A percentile compares a stretch with the other conserved stretches of the same genome.
Conservation (phyloP, 2,329 filamentous ascomycete genomes). For the Aspergillus calidoustus region DNA sequence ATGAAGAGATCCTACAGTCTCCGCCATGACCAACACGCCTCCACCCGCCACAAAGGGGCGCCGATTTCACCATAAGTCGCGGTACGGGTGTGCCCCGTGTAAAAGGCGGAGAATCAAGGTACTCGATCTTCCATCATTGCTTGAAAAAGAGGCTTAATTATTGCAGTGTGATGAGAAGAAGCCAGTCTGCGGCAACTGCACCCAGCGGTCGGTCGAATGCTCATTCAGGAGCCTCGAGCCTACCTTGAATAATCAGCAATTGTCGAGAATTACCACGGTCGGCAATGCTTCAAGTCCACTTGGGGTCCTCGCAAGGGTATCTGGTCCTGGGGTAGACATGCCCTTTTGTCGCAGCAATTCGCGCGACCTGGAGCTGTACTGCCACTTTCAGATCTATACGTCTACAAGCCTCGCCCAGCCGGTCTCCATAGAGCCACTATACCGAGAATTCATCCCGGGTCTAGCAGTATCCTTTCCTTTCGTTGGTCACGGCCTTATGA, state of each 20-base stretch:
- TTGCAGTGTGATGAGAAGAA: slow-evolving; percentile 11
- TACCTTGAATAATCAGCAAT: neutral
- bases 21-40: neutral
- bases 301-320: neutral
- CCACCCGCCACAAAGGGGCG: neutral
- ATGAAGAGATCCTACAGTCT: neutral
- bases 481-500: slow-evolving; percentile 5
- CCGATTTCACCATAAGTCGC: slow-evolving; percentile 12
- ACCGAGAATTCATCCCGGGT: slow-evolving; percentile 1
- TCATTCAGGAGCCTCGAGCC: neutral
- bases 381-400: slow-evolving; percentile 5
- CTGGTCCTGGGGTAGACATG: neutral
- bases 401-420: neutral
- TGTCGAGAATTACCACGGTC: neutral
- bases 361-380: slow-evolving; percentile 11
- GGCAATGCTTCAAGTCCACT: neutral
- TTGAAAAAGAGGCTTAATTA: neutral
- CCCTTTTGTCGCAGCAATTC: slow-evolving; percentile 9
- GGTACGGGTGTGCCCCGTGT: slow-evolving; percentile 10
- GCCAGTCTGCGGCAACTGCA: slow-evolving; percentile 11
- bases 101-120: slow-evolving; percentile 16
- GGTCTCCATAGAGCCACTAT: neutral
- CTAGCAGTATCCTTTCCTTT: neutral
- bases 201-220: slow-evolving; percentile 2
- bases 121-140: neutral